These are phyloP conservation scores for Eimeria acervulina DNA, from an alignment of 169 alveolate species.

Conservation along the genomic window DNA sequence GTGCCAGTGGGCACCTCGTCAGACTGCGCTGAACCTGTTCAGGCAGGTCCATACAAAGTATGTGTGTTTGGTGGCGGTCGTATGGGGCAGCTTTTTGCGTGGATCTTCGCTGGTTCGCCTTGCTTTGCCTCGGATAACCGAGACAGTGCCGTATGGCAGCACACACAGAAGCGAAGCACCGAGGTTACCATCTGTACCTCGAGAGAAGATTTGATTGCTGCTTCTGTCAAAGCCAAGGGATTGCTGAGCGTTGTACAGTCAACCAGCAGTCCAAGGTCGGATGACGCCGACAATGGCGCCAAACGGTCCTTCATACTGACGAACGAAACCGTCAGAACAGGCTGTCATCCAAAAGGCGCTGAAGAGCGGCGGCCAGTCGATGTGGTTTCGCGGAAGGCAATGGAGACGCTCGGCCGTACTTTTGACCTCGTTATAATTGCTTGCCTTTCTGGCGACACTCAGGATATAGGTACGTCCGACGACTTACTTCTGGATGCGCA, in stretches of 20 bases:
- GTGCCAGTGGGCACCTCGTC: neutral
- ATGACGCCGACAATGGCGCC: constrained; percentile 13
- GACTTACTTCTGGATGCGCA: neutral
- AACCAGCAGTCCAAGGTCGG: neutral
- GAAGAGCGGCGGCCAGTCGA: constrained; percentile 59
- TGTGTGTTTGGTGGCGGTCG: constrained; percentile 82
- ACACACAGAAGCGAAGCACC: constrained; percentile 22
- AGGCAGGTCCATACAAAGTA: constrained; percentile 55
- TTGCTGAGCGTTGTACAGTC: constrained; percentile 27
- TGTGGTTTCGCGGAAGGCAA: constrained; percentile 58
- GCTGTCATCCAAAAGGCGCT: neutral
- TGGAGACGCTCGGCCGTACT: neutral
- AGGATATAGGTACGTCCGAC: constrained; percentile 11
- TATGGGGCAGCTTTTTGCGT: constrained; percentile 82
- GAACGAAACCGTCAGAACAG: neutral
- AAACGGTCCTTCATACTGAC: constrained; percentile 9
- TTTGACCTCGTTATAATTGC: constrained; percentile 62
- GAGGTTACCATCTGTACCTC: constrained; percentile 67
- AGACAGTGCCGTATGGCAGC: constrained; percentile 35
- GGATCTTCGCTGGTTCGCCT: constrained; percentile 73
- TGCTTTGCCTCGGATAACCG: neutral
- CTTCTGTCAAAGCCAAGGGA: neutral
- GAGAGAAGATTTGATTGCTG: constrained; percentile 68
- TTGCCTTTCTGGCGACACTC: constrained; percentile 56
- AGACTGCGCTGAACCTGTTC: neutral